These are phyloP conservation scores for Paecilomyces fulvus DNA, from an alignment of 2,329 filamentous ascomycete species.

Conservation along the genomic window DNA sequence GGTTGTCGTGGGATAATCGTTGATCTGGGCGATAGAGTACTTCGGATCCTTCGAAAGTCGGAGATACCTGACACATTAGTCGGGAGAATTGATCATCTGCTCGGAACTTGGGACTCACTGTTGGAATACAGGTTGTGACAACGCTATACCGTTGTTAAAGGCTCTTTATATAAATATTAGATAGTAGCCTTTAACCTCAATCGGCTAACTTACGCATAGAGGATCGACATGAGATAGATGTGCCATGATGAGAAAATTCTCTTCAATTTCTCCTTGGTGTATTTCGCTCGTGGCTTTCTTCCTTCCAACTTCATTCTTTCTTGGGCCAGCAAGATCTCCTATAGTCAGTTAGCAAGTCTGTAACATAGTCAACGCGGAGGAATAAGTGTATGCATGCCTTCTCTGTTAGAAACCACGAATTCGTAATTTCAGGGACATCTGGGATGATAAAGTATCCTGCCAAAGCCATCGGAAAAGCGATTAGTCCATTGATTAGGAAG, in stretches of 20 bases:
- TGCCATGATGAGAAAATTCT: conserved; percentile 58
- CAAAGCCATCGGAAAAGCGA: conserved; percentile 45
- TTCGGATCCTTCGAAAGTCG: conserved; percentile 31
- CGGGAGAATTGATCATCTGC: neutral
- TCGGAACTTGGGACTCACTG: conserved; percentile 21
- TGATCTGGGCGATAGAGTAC: conserved; percentile 39
- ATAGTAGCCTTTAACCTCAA: neutral
- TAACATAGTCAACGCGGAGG: neutral
- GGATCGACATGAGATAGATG: conserved; percentile 49
- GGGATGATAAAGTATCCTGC: conserved; percentile 43
- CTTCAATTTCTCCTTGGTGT: conserved; percentile 45
- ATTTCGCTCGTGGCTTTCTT: conserved; percentile 37
- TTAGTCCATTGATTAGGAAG: conserved; percentile 47
- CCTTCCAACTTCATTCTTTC: conserved; percentile 46
- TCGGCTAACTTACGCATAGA: conserved; percentile 44
- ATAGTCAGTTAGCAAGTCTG: conserved; percentile 1
- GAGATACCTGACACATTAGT: conserved; percentile 5
- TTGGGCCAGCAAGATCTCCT: conserved; percentile 39
- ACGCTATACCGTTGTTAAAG: conserved; percentile 53
- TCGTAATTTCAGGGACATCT: conserved; percentile 44
- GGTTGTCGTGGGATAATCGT: conserved; percentile 53
- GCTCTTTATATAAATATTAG: conserved; percentile 20
- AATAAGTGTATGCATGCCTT: conserved; percentile 16
- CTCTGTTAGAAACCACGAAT: conserved; percentile 41
- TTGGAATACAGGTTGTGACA: conserved; percentile 49